Evolutionary conservation across 495 filamentous ascomycete genomes (phyloP), one percentile per base, ranked within the genome.

Genomic region (Xylaria bambusicola): DNA sequence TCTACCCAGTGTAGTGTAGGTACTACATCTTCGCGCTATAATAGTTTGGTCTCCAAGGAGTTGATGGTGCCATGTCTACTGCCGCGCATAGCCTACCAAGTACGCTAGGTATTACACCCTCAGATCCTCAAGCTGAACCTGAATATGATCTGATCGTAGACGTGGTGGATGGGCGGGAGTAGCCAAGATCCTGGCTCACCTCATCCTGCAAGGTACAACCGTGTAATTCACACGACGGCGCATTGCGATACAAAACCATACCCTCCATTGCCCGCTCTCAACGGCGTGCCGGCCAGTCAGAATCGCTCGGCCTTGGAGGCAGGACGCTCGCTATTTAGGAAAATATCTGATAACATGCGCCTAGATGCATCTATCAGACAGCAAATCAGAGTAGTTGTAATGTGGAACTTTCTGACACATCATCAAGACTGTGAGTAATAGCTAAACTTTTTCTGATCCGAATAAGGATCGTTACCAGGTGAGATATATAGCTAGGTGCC

Each of bases 191-290:
- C 53, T 27, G 27, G 26, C 41, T 57, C 55, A 54, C 44, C 9
- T 46, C 44, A 51, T 58, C 36, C 56, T 58, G 56, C 56, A 51
- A 58, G 56, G 56, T 51, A 58, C 47, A 31, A 29, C 29, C 29
- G 47, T 50, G 13, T 38, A 38, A 38, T 38, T 38, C 36, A 15
- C 52, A 17, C 47, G 26, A 50, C 44, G 6, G 17, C 42, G 3
- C 36, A 23, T 24, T 46, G 27, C 36, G 36, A 33, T 33, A 10
- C 47, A 23, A 50, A 38, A 13, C n/a, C 27, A 23, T 21, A 24
- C 13, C 36, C 35, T 53, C 33, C 36, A 38, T 7, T 15, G 36
- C 3, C 6, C 6, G 36, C 36, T 13, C 12, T 38, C 13, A 15
- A 31, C 26, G 52, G 5, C 20, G 29, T 31, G 44, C 44, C 15